These are phyloP conservation scores for Mortierella sp. DNA, from an alignment of 371 early-diverging fungal species.

Conservation along the genomic window DNA sequence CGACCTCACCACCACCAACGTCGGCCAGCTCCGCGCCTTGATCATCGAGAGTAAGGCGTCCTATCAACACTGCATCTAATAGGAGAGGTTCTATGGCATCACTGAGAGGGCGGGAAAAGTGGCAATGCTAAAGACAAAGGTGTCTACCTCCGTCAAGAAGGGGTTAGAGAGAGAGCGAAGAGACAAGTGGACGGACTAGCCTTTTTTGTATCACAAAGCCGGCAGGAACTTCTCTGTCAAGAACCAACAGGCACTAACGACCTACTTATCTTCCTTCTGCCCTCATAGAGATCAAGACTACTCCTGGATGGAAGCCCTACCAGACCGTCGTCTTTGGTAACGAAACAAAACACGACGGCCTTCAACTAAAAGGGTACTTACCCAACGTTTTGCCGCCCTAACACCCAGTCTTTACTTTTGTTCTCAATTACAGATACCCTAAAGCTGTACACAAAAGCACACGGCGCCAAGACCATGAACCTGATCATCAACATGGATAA, in stretches of 20 bases:
- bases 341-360: background rate
- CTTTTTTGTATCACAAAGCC: background rate
- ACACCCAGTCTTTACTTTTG: background rate
- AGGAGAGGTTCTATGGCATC: too few relatives aligned
- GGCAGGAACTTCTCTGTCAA: background rate
- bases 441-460: slow-evolving; percentile 89
- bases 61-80: too few relatives aligned
- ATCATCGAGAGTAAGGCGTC: slow-evolving; percentile 73
- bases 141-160: background rate
- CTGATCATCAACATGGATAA: slow-evolving; percentile 90
- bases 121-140: background rate
- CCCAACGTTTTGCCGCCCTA: background rate
- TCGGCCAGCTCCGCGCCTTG: slow-evolving; percentile 75
- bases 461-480: slow-evolving; percentile 89
- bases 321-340: slow-evolving; percentile 75
- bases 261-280: background rate
- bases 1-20: slow-evolving; percentile 77
- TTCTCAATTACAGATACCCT: slow-evolving; percentile 73
- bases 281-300: slow-evolving; percentile 69
- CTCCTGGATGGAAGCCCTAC: slow-evolving; percentile 82
- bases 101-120: background rate
- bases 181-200: slow-evolving; percentile 2
- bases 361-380: too few relatives aligned
- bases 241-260: background rate
- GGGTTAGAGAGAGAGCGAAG: background rate